phyloP scores from a whole-genome alignment of 2,329 filamentous ascomycete species.

The Colletotrichum spinosum region DNA sequence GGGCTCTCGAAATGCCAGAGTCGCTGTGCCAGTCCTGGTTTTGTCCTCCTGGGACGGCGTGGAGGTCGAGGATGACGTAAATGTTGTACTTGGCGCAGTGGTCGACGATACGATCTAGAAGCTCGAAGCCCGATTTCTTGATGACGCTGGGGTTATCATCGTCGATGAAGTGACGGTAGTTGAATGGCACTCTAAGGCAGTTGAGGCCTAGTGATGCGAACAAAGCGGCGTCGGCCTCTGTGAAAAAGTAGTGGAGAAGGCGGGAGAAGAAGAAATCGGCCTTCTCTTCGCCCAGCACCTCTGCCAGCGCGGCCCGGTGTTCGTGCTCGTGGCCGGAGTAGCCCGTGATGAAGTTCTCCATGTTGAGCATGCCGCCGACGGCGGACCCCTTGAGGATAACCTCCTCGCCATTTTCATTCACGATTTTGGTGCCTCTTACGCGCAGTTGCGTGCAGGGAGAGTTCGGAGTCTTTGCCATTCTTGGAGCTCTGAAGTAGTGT shows the following conservation, averaged over 20 bases:
- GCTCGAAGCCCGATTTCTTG: conserved; percentile 60
- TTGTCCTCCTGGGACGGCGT: conserved; percentile 57
- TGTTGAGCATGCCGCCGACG: conserved; percentile 51
- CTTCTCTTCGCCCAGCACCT: conserved; percentile 66
- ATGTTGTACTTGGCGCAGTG: conserved; percentile 56
- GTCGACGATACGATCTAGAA: conserved; percentile 60
- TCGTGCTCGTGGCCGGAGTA: conserved; percentile 70
- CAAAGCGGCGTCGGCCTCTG: conserved; percentile 67
- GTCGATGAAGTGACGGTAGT: conserved; percentile 68
- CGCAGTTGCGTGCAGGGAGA: conserved; percentile 45
- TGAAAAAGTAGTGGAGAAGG: conserved; percentile 69
- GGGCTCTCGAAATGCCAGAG: conserved; percentile 49
- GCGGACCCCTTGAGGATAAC: conserved; percentile 56
- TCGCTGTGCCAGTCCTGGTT: conserved; percentile 62
- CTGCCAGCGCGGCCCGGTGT: conserved; percentile 63
- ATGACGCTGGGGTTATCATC: conserved; percentile 61
- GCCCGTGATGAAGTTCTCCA: conserved; percentile 75
- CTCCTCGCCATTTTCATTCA: conserved; percentile 55
- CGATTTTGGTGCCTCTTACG: conserved; percentile 50
- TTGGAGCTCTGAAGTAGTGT: not conserved
- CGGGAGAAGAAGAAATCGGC: conserved; percentile 71
- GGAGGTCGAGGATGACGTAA: conserved; percentile 58
- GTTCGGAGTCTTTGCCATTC: conserved; percentile 21
- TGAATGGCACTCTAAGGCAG: conserved; percentile 70
- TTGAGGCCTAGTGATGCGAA: conserved; percentile 67